Evolutionary conservation across 441 rosid genomes (phyloP), one percentile per base, ranked within the genome.

Genomic region (Adansonia madagascariensis): DNA sequence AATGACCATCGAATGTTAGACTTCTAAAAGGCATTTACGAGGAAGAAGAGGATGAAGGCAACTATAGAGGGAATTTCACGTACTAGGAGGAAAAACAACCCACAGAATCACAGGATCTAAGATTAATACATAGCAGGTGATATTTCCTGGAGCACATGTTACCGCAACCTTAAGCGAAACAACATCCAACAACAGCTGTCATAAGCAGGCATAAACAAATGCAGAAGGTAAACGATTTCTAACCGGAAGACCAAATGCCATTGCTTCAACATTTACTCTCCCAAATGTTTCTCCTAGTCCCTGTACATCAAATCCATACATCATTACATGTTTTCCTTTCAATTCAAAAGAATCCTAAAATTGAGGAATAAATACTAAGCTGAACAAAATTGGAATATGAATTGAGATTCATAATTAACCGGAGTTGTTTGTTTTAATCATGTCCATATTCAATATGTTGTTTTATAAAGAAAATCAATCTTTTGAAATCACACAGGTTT

Each of bases 241-340:
- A 83, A 92, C 94, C 66, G 99, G 97, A 85, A 95, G 92, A 76
- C 97, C 94, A 71, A 93, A 95, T 4, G 97, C 95, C 99, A 95
- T 95, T 69, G 99, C 97, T 88, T 95, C 99, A 79, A 95, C 87
- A 2, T 97, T 95, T 57, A 94, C 99, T 84, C 99, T 95, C 72
- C 99, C 99, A 61, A 95, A 95, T 70, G 99, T 95, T 86, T 95
- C 99, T 84, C 99, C 97, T 43, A 89, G 67, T 56, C 95, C 98
- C 99, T 95, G 86, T 78, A 72, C 53, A 77, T 75, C 64, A 12
- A 78, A 72, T 61, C 15, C 41, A 64, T 20, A 18, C 50, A 79
- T 74, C 72, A 77, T 3, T 55, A 79, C 22, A 27, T 59, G 79
- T 50, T 76, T 63, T 31, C 22, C 71, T 12, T 44, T 73, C 7